phyloP scores from a whole-genome alignment of 176 grass and related monocot genomes.

The Zea luxurians region DNA sequence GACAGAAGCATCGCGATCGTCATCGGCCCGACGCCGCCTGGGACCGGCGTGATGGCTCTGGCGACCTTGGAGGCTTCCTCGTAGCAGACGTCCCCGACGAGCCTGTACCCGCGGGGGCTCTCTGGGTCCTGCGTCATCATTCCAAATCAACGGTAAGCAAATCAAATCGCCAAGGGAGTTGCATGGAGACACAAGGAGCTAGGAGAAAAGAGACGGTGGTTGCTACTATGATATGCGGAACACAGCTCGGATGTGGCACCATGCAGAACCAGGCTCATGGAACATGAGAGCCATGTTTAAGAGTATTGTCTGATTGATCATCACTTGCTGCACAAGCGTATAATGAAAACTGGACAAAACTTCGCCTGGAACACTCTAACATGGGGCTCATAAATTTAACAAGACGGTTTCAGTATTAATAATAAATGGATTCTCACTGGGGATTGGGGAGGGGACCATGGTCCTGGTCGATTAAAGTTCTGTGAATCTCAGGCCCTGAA shows the following conservation, averaged over 20 bases:
- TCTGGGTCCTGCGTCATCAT: conserved; percentile 57
- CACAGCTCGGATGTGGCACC: background rate
- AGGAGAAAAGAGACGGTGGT: background rate
- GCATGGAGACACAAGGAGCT: background rate
- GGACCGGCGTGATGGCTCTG: conserved; percentile 80
- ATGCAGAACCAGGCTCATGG: conserved; percentile 9
- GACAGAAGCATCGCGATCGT: conserved; percentile 92
- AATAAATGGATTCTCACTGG: conserved; percentile 17
- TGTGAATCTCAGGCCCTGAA: background rate
- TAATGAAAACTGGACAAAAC: conserved; percentile 16
- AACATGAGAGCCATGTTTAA: conserved; percentile 19
- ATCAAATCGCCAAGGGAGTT: background rate
- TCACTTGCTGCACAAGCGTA: conserved; percentile 28
- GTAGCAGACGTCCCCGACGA: conserved; percentile 80
- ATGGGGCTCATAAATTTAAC: conserved; percentile 16
- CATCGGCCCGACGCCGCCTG: conserved; percentile 88
- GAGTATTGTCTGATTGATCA: conserved; percentile 21
- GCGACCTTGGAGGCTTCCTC: conserved; percentile 74
- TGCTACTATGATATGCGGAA: background rate
- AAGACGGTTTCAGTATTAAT: conserved; percentile 31
- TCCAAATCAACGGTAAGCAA: conserved; percentile 29
- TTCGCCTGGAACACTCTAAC: conserved; percentile 13
- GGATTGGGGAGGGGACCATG: conserved; percentile 2
- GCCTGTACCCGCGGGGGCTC: conserved; percentile 67
- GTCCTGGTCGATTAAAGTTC: background rate